phyloP scores from a whole-genome alignment of 257 asterid genomes.

The Nicotiana attenuata region DNA sequence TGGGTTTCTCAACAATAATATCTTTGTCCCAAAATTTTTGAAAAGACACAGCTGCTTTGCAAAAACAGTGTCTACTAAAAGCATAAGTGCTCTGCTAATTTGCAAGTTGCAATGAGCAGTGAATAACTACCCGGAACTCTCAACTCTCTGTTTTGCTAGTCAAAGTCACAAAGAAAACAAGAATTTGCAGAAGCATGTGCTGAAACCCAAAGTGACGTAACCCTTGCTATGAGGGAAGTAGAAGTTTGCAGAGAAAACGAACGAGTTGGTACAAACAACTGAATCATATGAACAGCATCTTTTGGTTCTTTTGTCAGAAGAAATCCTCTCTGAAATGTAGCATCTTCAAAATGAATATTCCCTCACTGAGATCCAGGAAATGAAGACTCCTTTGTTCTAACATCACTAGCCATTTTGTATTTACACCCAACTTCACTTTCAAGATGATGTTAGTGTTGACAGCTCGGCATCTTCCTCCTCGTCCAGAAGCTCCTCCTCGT shows the following conservation, averaged over 20 bases:
- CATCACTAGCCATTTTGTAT: neutral
- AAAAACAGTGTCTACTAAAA: neutral
- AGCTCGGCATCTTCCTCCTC: neutral
- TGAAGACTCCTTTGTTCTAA: neutral
- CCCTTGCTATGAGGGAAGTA: neutral
- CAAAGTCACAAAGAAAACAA: neutral
- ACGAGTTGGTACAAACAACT: neutral
- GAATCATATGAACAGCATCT: neutral
- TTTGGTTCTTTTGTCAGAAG: neutral
- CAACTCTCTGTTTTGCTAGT: neutral
- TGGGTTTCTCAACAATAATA: neutral
- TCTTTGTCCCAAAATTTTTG: neutral
- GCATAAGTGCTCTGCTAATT: neutral
- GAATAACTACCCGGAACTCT: neutral
- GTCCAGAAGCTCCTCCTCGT: neutral
- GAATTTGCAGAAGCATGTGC: neutral
- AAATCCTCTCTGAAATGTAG: neutral
- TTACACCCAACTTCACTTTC: constrained; percentile 1
- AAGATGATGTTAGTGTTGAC: neutral
- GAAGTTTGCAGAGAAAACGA: neutral
- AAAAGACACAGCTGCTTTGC: neutral
- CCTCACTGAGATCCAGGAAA: neutral
- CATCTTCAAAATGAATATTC: neutral
- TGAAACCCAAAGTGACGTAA: neutral
- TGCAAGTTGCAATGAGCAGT: constrained; percentile 1